Conservation (phyloP, 495 filamentous ascomycete genomes). For the Neurospora sp. region DNA sequence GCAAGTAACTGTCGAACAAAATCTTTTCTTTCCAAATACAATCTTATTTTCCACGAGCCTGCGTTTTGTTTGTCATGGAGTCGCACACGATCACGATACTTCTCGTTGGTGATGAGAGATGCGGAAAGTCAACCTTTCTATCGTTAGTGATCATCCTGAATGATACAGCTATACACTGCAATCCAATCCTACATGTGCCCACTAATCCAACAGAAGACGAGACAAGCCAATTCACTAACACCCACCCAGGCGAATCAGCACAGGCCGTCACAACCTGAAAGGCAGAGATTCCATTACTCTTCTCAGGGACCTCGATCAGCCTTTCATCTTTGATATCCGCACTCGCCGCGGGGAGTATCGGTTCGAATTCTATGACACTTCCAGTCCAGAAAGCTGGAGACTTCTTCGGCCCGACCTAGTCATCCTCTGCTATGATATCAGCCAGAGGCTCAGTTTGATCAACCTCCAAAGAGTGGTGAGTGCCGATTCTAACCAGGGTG, state of each 20-base stretch:
- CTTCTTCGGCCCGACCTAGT: slow-evolving; percentile 62
- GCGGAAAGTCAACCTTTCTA: slow-evolving; percentile 82
- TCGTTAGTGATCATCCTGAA: slow-evolving; percentile 50
- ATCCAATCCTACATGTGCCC: background rate
- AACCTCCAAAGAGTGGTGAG: slow-evolving; percentile 50
- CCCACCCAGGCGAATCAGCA: slow-evolving; percentile 36
- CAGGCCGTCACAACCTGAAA: slow-evolving; percentile 28
- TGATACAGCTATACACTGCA: background rate
- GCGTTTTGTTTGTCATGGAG: slow-evolving; percentile 23
- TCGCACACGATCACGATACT: slow-evolving; percentile 53
- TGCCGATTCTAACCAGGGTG: slow-evolving; percentile 5
- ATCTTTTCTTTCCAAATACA: background rate
- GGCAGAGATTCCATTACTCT: slow-evolving; percentile 35
- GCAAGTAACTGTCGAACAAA: background rate
- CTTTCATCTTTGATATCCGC: slow-evolving; percentile 69
- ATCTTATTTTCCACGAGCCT: background rate
- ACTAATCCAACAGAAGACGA: background rate
- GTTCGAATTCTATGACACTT: slow-evolving; percentile 72
- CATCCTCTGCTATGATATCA: slow-evolving; percentile 74
- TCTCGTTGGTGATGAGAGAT: slow-evolving; percentile 67
- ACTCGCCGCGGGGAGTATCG: slow-evolving; percentile 50
- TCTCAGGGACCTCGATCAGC: slow-evolving; percentile 70
- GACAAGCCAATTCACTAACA: slow-evolving; percentile 2
- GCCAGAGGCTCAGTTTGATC: slow-evolving; percentile 51
- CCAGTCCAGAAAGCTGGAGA: slow-evolving; percentile 63